Conservation (phyloP, 2,329 filamentous ascomycete species). For the Fusarium multiceps region DNA sequence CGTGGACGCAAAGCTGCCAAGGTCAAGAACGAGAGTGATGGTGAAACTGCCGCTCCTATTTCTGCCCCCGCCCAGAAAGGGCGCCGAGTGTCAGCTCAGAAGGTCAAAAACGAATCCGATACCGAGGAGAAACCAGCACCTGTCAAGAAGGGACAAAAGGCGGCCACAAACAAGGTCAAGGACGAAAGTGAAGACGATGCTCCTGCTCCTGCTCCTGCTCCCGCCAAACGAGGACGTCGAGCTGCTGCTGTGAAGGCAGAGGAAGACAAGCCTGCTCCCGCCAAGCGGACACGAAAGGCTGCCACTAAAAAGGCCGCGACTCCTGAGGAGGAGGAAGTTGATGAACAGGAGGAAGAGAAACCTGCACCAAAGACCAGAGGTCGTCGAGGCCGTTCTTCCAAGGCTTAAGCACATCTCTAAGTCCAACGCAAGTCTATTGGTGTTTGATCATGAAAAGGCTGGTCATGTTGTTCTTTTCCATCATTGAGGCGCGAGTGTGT, state of each 20-base stretch:
- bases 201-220: slow-evolving; percentile 37
- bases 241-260: slow-evolving; percentile 20
- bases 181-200: slow-evolving; percentile 37
- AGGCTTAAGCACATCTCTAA: slow-evolving; percentile 17
- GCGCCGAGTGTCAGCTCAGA: slow-evolving; percentile 31
- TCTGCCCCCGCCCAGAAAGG: slow-evolving; percentile 48
- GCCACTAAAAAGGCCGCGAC: slow-evolving; percentile 28
- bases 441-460: background rate
- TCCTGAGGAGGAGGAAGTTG: slow-evolving; percentile 30
- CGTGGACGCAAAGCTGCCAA: slow-evolving; percentile 41
- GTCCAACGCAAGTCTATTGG: background rate
- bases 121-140: slow-evolving; percentile 27
- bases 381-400: slow-evolving; percentile 45
- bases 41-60: slow-evolving; percentile 30
- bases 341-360: slow-evolving; percentile 41
- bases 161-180: slow-evolving; percentile 34
- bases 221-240: slow-evolving; percentile 47
- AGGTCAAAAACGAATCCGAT: slow-evolving; percentile 30
- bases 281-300: slow-evolving; percentile 35
- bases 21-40: slow-evolving; percentile 41
- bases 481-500: slow-evolving; percentile 3
- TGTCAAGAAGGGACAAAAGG: slow-evolving; percentile 33
- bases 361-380: slow-evolving; percentile 48
- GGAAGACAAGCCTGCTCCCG: slow-evolving; percentile 32
- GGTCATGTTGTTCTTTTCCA: slow-evolving; percentile 1